Evolutionary conservation across 129 eudicot genomes (phyloP).

Genomic region (Pseudognaphalium luteoalbum): DNA sequence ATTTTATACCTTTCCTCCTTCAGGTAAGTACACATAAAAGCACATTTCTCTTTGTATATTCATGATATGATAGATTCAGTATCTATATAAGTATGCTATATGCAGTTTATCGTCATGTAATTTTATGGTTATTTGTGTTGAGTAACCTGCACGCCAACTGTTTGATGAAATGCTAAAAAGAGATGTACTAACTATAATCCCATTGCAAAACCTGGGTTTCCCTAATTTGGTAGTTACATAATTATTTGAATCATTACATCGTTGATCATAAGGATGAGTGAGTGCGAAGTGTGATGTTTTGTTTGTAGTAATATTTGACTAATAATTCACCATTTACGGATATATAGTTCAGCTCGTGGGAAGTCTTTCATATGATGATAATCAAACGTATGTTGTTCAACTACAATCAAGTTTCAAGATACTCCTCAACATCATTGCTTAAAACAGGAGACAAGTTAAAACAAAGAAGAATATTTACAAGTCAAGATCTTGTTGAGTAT

Average conservation of each 20-base stretch:
- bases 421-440: constrained; percentile 31
- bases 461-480: constrained; percentile 51
- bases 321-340: not conserved
- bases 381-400: constrained; percentile 32
- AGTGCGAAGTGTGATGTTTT: not conserved
- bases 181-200: constrained; percentile 2
- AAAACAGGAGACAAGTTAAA: constrained; percentile 53
- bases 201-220: not conserved
- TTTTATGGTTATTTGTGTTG: not conserved
- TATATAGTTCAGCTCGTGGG: not conserved
- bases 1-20: not conserved
- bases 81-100: not conserved
- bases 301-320: not conserved
- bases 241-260: not conserved
- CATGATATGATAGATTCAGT: not conserved
- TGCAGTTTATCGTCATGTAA: not conserved
- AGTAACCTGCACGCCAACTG: constrained; percentile 5
- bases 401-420: constrained; percentile 22
- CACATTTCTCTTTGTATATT: not conserved
- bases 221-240: not conserved
- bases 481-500: constrained; percentile 51
- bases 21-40: not conserved
- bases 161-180: constrained; percentile 31
- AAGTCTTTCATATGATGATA: constrained; percentile 12
- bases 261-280: not conserved